Evolutionary conservation across 768 basidiomycete genomes (phyloP).

Genomic region (Boletus tylopilopsis): DNA sequence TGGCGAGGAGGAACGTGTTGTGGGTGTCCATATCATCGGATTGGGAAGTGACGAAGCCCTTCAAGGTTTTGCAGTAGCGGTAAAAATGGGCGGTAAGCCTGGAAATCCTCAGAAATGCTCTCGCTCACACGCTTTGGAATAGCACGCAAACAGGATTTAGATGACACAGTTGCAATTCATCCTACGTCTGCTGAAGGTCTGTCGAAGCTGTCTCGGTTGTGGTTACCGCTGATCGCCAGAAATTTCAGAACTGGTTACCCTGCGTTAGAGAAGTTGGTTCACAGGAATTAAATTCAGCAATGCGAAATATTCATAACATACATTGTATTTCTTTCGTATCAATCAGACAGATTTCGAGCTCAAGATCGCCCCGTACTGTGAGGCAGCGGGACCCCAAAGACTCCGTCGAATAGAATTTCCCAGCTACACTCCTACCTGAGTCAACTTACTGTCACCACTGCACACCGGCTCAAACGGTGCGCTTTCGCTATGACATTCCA

Average conservation of each 20-base stretch:
- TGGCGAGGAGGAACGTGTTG: slow-evolving; percentile 89
- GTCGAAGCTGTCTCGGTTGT: slow-evolving; percentile 18
- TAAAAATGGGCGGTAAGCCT: slow-evolving; percentile 83
- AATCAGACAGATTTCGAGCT: not conserved
- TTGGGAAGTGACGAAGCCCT: slow-evolving; percentile 88
- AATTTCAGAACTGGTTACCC: slow-evolving; percentile 51
- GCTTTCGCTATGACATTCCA: no score
- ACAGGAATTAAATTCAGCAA: not conserved
- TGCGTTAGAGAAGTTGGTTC: slow-evolving; percentile 35
- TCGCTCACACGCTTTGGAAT: slow-evolving; percentile 4
- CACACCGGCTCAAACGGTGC: no score
- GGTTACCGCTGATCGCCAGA: slow-evolving; percentile 14
- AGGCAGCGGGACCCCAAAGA: no score
- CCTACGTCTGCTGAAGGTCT: slow-evolving; percentile 81
- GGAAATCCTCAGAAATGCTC: not conserved
- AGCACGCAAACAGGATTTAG: slow-evolving; percentile 78
- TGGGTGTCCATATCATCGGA: slow-evolving; percentile 95
- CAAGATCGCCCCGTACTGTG: no score
- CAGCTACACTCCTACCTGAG: no score
- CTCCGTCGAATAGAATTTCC: no score
- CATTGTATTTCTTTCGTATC: not conserved
- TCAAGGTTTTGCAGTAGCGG: slow-evolving; percentile 95
- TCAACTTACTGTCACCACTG: no score
- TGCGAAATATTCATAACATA: not conserved
- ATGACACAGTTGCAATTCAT: slow-evolving; percentile 89